These are phyloP conservation scores for Vanrija pseudolonga DNA, from an alignment of 1,284 basidiomycete genomes.

Conservation along the genomic window DNA sequence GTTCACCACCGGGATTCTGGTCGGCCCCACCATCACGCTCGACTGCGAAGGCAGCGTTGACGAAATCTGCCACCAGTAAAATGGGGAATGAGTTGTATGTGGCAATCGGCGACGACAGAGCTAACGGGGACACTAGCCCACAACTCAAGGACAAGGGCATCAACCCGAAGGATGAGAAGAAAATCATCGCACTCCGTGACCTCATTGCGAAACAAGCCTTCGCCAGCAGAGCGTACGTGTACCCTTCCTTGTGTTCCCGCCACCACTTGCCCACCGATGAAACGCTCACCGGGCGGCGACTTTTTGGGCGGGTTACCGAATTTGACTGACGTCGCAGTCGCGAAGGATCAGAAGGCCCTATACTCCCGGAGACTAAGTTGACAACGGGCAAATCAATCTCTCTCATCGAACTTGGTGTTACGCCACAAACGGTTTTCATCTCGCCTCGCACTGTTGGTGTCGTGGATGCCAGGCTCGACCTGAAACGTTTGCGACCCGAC, in stretches of 20 bases:
- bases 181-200: constrained; percentile 66
- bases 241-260: too few species aligned
- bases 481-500: constrained; percentile 34
- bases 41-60: constrained; percentile 5
- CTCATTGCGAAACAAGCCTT: constrained; percentile 80
- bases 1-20: constrained; percentile 64
- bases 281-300: neutral
- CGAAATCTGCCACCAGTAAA: constrained; percentile 1
- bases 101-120: neutral
- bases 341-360: constrained; percentile 17
- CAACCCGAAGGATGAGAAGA: constrained; percentile 37
- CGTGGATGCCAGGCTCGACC: constrained; percentile 37
- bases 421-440: constrained; percentile 92
- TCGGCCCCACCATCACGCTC: constrained; percentile 36
- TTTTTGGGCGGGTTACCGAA: neutral
- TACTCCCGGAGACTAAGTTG: constrained; percentile 23
- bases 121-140: neutral
- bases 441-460: constrained; percentile 51
- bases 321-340: constrained; percentile 24
- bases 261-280: neutral
- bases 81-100: neutral
- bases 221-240: constrained; percentile 58
- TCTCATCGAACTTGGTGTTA: constrained; percentile 76
- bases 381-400: constrained; percentile 51
- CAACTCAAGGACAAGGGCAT: constrained; percentile 53